Conservation (phyloP, 495 filamentous ascomycete species). For the Penicillium ochrochloron region DNA sequence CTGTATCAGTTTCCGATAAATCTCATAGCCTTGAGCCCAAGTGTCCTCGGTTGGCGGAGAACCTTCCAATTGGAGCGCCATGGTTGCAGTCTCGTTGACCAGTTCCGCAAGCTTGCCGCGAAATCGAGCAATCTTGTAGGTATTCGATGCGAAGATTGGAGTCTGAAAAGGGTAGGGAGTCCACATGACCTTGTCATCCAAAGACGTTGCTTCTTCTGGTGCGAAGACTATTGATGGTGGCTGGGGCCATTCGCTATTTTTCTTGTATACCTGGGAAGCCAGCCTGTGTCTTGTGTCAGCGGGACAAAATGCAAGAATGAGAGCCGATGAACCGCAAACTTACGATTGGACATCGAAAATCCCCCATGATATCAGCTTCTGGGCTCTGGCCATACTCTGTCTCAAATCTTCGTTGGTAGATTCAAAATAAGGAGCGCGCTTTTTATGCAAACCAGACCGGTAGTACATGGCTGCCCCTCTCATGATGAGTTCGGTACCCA, state of each 20-base stretch:
- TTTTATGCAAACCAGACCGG: slow-evolving; percentile 16
- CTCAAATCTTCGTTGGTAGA: neutral
- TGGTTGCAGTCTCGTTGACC: neutral
- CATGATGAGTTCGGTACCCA: slow-evolving; percentile 34
- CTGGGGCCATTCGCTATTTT: slow-evolving; percentile 20
- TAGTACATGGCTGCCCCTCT: slow-evolving; percentile 25
- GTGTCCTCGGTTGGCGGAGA: neutral
- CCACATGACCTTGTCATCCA: slow-evolving; percentile 21
- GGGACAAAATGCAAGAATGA: neutral
- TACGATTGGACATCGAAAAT: slow-evolving; percentile 35
- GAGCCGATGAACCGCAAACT: neutral
- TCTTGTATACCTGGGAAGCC: slow-evolving; percentile 32
- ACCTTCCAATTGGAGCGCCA: neutral
- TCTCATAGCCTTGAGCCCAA: neutral
- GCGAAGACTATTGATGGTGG: slow-evolving; percentile 27
- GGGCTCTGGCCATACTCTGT: slow-evolving; percentile 14
- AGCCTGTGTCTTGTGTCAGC: slow-evolving; percentile 18
- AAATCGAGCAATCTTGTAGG: neutral
- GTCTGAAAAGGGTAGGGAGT: slow-evolving; percentile 4
- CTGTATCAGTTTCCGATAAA: neutral
- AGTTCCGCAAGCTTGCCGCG: neutral
- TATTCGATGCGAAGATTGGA: neutral
- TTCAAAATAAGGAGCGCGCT: neutral
- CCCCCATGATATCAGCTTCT: slow-evolving; percentile 33
- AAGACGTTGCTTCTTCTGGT: slow-evolving; percentile 19